Evolutionary conservation across 768 basidiomycete species (phyloP), one percentile per base, ranked within the genome.

Genomic region (Rhizopogon vesiculosus): DNA sequence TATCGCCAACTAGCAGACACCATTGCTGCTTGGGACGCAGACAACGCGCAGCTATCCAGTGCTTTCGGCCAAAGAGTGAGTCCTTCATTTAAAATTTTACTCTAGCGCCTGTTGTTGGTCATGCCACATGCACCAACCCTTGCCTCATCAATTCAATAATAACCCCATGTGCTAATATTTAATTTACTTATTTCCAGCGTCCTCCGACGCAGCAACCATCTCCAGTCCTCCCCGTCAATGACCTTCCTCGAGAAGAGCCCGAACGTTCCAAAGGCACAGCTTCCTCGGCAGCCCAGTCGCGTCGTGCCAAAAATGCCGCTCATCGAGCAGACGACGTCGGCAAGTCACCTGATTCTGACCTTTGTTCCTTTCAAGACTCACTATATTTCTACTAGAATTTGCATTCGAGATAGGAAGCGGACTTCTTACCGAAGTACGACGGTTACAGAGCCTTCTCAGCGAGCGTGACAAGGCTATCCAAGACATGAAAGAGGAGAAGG

Each of bases 321-420:
- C 91, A 93, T 73, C 81, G 93, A 60, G 87, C 90, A 45, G 87
- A 93, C 67, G 91, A 94, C 66, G 89, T 92, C 61, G 89, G 91
- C 90, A 63, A 67, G 89, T 54, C 59, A 48, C 56, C 63, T 58
- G 48, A 15, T 7, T n/a, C 53, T 6, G 10, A 18, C 15, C 19
- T 19, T 1, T 58, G 45, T 49, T 45, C 13, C 39, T 2, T 44
- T 59, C 40, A 48, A 18, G 54, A 46, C 57, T 65, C 54, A 66
- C 63, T 6, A 61, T 58, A 64, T 42, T 57, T 53, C 60, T 62
- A 65, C 66, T 74, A 90, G 96, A 97, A 76, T 98, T 98, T 63
- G 96, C 96, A 41, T 95, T 97, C 63, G 96, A 98, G 76, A 98
- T 98, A 55, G 95, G 96, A 7, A 94, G 91, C 60, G 89, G 89